Evolutionary conservation across 139 green algal species (phyloP), one percentile per base, ranked within the genome.

Genomic region (Mesotaenium endlicherianum): DNA sequence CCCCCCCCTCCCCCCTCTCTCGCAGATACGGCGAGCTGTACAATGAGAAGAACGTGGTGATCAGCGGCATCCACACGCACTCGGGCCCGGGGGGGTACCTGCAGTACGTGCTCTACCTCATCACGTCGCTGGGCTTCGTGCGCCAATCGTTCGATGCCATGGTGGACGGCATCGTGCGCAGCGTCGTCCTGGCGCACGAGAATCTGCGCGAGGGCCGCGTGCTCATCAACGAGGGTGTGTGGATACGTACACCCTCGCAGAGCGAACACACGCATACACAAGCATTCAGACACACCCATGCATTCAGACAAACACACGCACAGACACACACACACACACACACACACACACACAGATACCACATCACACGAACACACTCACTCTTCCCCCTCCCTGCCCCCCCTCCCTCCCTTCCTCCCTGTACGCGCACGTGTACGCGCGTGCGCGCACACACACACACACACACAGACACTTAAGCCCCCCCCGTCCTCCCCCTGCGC

Each of bases 21-120:
- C 5, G 11, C 74, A 81, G 74, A 76, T 95, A 93, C 68, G 92
- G 90, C 26, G 82, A 76, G 6, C 76, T 95, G 79, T 97, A 97
- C 88, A 90, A 30, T 16, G 80, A 90, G 58, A 43, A 87, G 36
- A 97, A 97, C 69, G 91, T 97, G 49, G 89, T 90, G 5, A 90
- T 97, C 68, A 95, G 90, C 78, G 91, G 93, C 55, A 97, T 92
- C 1, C 93, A 97, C 89, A 97, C 93, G 8, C 93, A 97, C 71
- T 70, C 68, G 6, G 84, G 80, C 45, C 93, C 93, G 0, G 93
- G 91, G 3, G 93, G 93, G 41, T 97, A 94, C 81, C 80, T 95
- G 84, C 91, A 95, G 77, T 95, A 95, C 75, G 69, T 94, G 1
- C 80, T 95, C 67, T 88, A 86, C 59, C 16, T 55, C 14, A 91